Percentiles rank a stretch among this genome's conserved stretches.
Evolutionary conservation across 345 rosid species (phyloP).

Genomic region (sweet orange (Citrus sinensis)): DNA sequence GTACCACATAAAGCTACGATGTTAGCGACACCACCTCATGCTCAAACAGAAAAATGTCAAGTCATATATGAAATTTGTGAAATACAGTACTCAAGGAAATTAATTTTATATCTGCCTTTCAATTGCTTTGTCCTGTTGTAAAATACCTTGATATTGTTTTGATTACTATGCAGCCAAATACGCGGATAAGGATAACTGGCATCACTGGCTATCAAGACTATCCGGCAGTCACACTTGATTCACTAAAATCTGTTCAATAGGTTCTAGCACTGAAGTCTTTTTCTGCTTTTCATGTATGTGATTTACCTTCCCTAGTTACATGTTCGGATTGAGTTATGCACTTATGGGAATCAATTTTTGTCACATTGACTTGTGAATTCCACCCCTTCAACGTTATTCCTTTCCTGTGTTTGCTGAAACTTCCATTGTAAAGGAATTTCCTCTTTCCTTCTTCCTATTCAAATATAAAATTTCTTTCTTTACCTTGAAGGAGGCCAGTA

Average conservation of each 20-base stretch:
- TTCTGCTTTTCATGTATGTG: conserved; percentile 18
- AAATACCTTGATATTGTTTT: not conserved
- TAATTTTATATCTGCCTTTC: not conserved
- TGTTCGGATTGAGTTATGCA: not conserved
- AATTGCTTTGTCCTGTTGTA: not conserved
- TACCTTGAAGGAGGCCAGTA: not conserved
- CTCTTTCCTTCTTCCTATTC: not conserved
- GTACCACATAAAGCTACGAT: not conserved
- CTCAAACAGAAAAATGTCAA: not conserved
- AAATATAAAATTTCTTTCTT: too few species aligned
- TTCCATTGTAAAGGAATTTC: not conserved
- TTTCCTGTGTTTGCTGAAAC: not conserved
- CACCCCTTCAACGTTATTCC: not conserved
- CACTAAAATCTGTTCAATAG: conserved; percentile 5
- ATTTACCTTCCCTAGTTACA: conserved; percentile 1
- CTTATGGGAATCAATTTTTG: not conserved
- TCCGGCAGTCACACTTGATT: conserved; percentile 53
- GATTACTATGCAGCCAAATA: conserved; percentile 67
- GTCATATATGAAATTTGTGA: not conserved
- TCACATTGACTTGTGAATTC: not conserved
- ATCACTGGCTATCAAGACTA: conserved; percentile 79
- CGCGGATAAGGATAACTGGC: conserved; percentile 76
- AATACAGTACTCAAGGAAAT: not conserved
- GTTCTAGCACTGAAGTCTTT: not conserved
- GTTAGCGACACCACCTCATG: not conserved